These are phyloP conservation scores for Umbelopsis isabellina DNA, from an alignment of 192 early-diverging fungal genomes.

Conservation along the genomic window DNA sequence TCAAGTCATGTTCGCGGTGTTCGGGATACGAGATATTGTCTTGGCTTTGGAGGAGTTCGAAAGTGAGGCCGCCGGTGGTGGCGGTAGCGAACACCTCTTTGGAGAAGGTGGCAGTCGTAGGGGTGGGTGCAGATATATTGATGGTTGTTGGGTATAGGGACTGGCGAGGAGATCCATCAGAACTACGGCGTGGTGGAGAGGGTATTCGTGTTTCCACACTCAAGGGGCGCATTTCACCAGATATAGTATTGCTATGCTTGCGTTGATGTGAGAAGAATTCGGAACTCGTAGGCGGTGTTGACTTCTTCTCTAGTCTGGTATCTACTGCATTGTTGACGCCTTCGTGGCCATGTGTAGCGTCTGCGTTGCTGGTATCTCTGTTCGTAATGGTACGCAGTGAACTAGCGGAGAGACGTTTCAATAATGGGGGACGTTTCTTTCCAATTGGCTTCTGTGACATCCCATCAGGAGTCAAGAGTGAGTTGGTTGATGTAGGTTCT, in stretches of 20 bases:
- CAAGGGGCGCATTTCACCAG: not conserved
- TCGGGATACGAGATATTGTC: conserved; percentile 10
- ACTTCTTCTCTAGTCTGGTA: not conserved
- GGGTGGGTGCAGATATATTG: conserved; percentile 10
- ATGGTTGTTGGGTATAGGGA: not conserved
- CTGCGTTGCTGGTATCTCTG: not conserved
- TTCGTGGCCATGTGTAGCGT: not conserved
- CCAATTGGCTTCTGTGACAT: not conserved
- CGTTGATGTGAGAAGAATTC: conserved; percentile 4
- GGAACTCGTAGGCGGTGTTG: not conserved
- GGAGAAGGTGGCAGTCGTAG: conserved; percentile 25
- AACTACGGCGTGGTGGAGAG: conserved; percentile 6
- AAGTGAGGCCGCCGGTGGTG: conserved; percentile 20
- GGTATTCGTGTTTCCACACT: not conserved
- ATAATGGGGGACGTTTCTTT: not conserved
- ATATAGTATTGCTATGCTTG: conserved; percentile 17
- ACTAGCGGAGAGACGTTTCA: conserved; percentile 4
- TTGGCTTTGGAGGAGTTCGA: conserved; percentile 28
- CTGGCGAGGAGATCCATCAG: conserved; percentile 3
- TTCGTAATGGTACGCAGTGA: not conserved
- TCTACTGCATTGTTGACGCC: not conserved
- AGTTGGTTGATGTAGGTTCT: not conserved
- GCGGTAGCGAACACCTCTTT: conserved; percentile 7
- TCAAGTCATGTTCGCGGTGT: conserved; percentile 5
- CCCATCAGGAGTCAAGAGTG: conserved; percentile 1